Percentiles rank a stretch among this genome's conserved stretches.
These are phyloP conservation scores for Lodderomyces elongisporus DNA, from an alignment of 1,139 yeast genomes.

Conservation along the genomic window DNA sequence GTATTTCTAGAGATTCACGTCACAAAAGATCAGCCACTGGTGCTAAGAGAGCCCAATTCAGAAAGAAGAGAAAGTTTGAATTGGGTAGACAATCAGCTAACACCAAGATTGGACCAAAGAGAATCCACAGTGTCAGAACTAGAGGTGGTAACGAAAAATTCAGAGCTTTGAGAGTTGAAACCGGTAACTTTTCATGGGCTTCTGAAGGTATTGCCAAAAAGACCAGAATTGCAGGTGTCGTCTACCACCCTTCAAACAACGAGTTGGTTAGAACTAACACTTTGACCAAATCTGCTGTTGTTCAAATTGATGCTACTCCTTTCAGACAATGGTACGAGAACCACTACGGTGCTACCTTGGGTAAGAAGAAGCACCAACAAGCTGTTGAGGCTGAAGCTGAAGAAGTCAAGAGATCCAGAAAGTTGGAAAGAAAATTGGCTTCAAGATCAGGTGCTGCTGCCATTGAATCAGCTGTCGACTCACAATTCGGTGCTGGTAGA, in stretches of 20 bases:
- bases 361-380: conserved; percentile 61
- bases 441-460: conserved; percentile 80
- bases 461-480: conserved; percentile 85
- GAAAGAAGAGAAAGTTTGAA: conserved; percentile 99
- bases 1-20: conserved; percentile 99
- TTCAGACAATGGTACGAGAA: conserved; percentile 99
- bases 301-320: conserved; percentile 99
- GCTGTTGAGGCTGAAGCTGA: conserved; percentile 43
- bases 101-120: conserved; percentile 99
- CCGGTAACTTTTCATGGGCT: conserved; percentile 99
- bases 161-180: conserved; percentile 99
- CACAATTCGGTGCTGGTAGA: conserved; percentile 98
- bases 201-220: conserved; percentile 98
- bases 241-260: conserved; percentile 99
- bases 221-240: conserved; percentile 98
- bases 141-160: conserved; percentile 99
- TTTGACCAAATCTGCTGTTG: conserved; percentile 97
- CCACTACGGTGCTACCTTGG: conserved; percentile 93
- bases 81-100: conserved; percentile 99
- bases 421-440: conserved; percentile 87
- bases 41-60: conserved; percentile 99
- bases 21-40: conserved; percentile 99
- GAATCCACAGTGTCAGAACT: conserved; percentile 98
- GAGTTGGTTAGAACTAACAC: conserved; percentile 99
- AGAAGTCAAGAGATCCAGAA: conserved; percentile 65